phyloP scores from a whole-genome alignment of 495 filamentous ascomycete species.

The Rhypophila decipiens region DNA sequence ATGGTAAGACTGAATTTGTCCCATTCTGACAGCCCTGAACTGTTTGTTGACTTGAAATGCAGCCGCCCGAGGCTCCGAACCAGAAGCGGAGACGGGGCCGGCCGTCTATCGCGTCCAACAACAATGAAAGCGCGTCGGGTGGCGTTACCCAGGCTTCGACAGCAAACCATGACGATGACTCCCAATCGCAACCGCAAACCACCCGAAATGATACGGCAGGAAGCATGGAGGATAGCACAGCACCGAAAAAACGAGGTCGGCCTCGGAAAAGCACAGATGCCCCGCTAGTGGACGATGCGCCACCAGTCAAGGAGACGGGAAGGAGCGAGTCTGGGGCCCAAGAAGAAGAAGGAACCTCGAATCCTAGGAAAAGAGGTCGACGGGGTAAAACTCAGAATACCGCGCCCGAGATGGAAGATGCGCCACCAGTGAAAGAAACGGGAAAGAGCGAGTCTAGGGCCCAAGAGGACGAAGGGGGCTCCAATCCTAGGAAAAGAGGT shows the following conservation, averaged over 20 bases:
- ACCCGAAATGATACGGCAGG: neutral
- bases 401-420: neutral
- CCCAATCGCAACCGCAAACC: neutral
- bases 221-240: neutral
- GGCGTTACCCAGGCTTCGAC: neutral
- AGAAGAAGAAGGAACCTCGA: slow-evolving; percentile 6
- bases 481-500: slow-evolving; percentile 14
- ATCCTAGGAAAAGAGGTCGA: slow-evolving; percentile 15
- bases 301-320: neutral
- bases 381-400: slow-evolving; percentile 5
- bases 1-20: too few species aligned
- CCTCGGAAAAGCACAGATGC: slow-evolving; percentile 8
- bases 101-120: slow-evolving; percentile 31
- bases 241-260: slow-evolving; percentile 16
- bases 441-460: too few species aligned
- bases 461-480: too few species aligned
- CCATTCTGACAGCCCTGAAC: too few species aligned
- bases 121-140: slow-evolving; percentile 27
- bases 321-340: too few species aligned
- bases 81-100: slow-evolving; percentile 40
- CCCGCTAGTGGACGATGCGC: neutral
- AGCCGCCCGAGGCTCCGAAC: slow-evolving; percentile 28
- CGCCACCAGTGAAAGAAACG: too few species aligned
- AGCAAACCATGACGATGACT: neutral
- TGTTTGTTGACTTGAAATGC: slow-evolving; percentile 7